Conservation (phyloP, 1,139 yeast genomes). For the Geotrichum citri-aurantii region DNA sequence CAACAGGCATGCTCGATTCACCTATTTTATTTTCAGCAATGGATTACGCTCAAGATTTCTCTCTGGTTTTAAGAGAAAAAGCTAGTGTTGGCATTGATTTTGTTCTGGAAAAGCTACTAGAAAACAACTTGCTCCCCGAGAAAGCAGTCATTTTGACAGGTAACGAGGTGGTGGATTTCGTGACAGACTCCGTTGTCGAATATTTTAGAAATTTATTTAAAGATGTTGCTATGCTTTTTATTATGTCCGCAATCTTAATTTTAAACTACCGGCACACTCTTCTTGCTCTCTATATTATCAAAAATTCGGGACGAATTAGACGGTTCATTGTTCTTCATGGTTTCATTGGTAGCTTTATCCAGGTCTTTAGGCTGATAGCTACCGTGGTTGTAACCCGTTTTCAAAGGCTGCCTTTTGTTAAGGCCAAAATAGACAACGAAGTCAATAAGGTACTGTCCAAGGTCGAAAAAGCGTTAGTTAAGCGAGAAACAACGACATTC, state of each 20-base stretch:
- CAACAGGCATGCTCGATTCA: background rate
- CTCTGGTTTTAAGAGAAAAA: background rate
- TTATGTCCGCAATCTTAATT: background rate
- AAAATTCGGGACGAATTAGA: conserved; percentile 1
- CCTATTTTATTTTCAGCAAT: background rate
- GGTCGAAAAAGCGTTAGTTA: conserved; percentile 53
- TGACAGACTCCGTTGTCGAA: background rate
- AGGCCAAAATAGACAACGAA: conserved; percentile 54
- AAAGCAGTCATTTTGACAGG: background rate
- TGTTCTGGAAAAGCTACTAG: background rate
- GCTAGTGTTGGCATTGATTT: background rate
- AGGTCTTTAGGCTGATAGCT: conserved; percentile 12
- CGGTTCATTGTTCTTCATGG: conserved; percentile 10
- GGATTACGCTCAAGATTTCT: background rate
- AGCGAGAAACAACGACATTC: conserved; percentile 44
- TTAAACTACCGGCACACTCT: conserved; percentile 1
- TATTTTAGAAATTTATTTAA: background rate
- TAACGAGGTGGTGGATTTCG: background rate
- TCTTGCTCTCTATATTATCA: conserved; percentile 1
- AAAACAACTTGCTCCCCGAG: background rate
- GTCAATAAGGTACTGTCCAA: conserved; percentile 44
- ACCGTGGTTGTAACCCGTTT: conserved; percentile 20
- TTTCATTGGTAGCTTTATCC: conserved; percentile 4
- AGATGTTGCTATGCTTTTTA: background rate
- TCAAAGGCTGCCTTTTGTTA: conserved; percentile 45